phyloP scores from a whole-genome alignment of 176 grass and related monocot species.

The Ampelocalamus luodianensis region DNA sequence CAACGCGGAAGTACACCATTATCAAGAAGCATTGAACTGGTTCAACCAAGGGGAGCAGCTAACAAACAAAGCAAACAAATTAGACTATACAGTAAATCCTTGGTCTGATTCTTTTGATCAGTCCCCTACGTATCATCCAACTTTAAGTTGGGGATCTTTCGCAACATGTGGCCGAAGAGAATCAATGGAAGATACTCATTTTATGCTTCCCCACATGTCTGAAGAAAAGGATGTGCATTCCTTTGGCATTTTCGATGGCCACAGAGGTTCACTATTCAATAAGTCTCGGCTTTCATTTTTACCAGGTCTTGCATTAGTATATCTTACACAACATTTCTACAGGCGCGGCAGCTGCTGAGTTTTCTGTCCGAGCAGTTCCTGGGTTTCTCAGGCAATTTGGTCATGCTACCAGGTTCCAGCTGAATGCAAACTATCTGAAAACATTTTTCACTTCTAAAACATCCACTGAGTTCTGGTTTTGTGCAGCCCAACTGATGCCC shows the following conservation, averaged over 20 bases:
- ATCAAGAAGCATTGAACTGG: slow-evolving; percentile 82
- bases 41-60: slow-evolving; percentile 73
- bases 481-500: slow-evolving; percentile 73
- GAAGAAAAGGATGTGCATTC: slow-evolving; percentile 68
- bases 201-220: slow-evolving; percentile 76
- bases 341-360: slow-evolving; percentile 96
- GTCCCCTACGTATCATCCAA: slow-evolving; percentile 59
- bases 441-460: slow-evolving; percentile 20
- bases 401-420: slow-evolving; percentile 56
- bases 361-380: slow-evolving; percentile 88
- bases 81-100: slow-evolving; percentile 34
- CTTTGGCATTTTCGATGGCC: slow-evolving; percentile 97
- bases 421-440: slow-evolving; percentile 39
- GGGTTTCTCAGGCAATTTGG: slow-evolving; percentile 68
- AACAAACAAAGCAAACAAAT: slow-evolving; percentile 47
- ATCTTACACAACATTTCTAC: slow-evolving; percentile 50
- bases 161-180: slow-evolving; percentile 87
- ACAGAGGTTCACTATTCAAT: slow-evolving; percentile 69
- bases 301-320: slow-evolving; percentile 30
- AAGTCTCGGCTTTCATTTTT: slow-evolving; percentile 21
- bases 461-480: slow-evolving; percentile 44
- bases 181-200: slow-evolving; percentile 97
- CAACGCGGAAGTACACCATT: slow-evolving; percentile 46
- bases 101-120: slow-evolving; percentile 56
- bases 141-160: slow-evolving; percentile 93